Evolutionary conservation across 331 rosid species (phyloP).

Genomic region (Ulmus americana): DNA sequence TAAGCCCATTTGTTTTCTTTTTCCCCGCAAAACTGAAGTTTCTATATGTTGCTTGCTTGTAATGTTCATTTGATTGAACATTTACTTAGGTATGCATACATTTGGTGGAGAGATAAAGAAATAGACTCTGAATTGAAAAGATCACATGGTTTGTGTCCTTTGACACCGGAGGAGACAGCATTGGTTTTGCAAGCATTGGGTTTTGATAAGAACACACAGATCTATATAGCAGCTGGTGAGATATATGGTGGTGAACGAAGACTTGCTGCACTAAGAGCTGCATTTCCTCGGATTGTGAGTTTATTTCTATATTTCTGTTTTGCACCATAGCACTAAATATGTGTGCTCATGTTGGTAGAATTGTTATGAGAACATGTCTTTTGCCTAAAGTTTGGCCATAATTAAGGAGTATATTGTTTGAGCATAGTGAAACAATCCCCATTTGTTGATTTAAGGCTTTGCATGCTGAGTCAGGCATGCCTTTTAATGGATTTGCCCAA

Average conservation of each 20-base stretch:
- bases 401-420: background rate
- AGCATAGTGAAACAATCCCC: background rate
- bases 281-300: constrained; percentile 79
- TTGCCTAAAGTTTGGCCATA: constrained; percentile 1
- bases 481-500: background rate
- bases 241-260: constrained; percentile 83
- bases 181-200: constrained; percentile 79
- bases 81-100: constrained; percentile 72
- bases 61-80: background rate
- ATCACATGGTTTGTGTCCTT: constrained; percentile 84
- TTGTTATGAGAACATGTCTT: constrained; percentile 12
- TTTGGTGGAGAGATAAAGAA: constrained; percentile 98
- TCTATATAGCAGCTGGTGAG: constrained; percentile 95
- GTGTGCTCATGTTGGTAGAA: constrained; percentile 5
- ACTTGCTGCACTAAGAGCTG: constrained; percentile 62
- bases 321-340: constrained; percentile 11
- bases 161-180: constrained; percentile 84
- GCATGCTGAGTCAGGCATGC: background rate
- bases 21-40: no score
- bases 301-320: background rate
- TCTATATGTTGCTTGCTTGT: background rate
- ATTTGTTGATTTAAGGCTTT: constrained; percentile 10
- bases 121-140: constrained; percentile 80
- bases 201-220: constrained; percentile 58
- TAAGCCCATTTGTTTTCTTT: background rate